Percentiles rank a stretch among this genome's conserved stretches.
These are phyloP conservation scores for Xylaria curta DNA, from an alignment of 495 filamentous ascomycete genomes.

Conservation along the genomic window DNA sequence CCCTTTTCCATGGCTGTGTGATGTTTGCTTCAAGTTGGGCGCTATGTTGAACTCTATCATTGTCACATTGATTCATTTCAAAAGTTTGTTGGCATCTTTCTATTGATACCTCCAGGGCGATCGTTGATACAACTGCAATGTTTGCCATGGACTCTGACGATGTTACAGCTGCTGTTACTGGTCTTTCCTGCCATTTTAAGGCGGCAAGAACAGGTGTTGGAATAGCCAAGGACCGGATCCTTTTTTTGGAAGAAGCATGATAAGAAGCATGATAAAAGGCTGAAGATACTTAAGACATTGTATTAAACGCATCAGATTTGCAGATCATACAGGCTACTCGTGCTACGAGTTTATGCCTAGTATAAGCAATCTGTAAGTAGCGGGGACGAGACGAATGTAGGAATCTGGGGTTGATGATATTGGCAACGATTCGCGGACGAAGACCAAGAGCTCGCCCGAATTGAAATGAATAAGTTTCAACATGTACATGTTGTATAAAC, in stretches of 20 bases:
- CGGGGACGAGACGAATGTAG: slow-evolving; percentile 11
- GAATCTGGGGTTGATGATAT: slow-evolving; percentile 8
- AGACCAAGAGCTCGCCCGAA: slow-evolving; percentile 20
- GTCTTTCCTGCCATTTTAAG: slow-evolving; percentile 29
- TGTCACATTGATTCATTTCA: slow-evolving; percentile 34
- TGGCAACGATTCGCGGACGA: slow-evolving; percentile 19
- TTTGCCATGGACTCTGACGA: slow-evolving; percentile 37
- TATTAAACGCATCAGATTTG: slow-evolving; percentile 20
- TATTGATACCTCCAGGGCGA: slow-evolving; percentile 45
- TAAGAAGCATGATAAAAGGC: slow-evolving; percentile 15
- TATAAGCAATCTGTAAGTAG: slow-evolving; percentile 18
- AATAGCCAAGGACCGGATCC: slow-evolving; percentile 24
- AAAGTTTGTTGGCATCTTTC: slow-evolving; percentile 44
- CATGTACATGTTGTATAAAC: neutral
- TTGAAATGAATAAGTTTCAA: neutral
- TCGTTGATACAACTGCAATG: slow-evolving; percentile 38
- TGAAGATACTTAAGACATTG: slow-evolving; percentile 23
- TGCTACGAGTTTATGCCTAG: slow-evolving; percentile 24
- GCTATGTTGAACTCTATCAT: slow-evolving; percentile 40
- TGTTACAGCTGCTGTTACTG: slow-evolving; percentile 32
- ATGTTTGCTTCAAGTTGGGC: slow-evolving; percentile 34
- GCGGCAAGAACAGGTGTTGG: slow-evolving; percentile 21
- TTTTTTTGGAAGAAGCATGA: slow-evolving; percentile 9
- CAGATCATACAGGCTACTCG: slow-evolving; percentile 17
- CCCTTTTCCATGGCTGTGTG: slow-evolving; percentile 42